Conservation (phyloP, 345 rosid genomes). For the Syzygium oleosum region DNA sequence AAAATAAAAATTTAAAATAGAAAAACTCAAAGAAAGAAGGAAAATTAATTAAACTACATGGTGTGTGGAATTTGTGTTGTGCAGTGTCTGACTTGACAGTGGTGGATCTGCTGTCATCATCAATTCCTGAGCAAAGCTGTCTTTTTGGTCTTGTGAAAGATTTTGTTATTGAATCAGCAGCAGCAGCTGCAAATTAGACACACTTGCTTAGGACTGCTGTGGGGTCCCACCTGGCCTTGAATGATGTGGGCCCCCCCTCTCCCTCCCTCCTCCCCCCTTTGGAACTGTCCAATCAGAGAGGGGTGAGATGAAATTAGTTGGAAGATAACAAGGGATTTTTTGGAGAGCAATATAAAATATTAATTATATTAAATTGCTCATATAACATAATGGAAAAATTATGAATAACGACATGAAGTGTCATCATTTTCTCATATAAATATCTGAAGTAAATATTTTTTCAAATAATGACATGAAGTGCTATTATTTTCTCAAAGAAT, state of each 20-base stretch:
- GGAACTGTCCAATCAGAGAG: neutral
- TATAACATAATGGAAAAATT: neutral
- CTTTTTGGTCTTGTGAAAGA: too few relatives aligned
- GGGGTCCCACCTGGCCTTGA: neutral
- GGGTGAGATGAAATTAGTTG: neutral
- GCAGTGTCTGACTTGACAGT: neutral
- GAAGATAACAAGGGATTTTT: neutral
- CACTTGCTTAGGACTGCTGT: neutral
- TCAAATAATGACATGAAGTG: too few relatives aligned
- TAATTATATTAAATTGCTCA: neutral
- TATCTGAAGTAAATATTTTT: too few relatives aligned
- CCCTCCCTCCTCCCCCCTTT: rapidly evolving
- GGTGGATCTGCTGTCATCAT: conserved; percentile 5
- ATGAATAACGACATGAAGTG: too few relatives aligned
- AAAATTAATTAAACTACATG: neutral
- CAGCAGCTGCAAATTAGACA: neutral
- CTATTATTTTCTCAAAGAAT: too few relatives aligned
- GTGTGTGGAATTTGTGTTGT: neutral
- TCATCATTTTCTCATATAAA: too few relatives aligned
- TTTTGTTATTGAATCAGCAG: too few relatives aligned
- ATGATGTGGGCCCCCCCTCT: neutral
- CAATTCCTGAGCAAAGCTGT: neutral
- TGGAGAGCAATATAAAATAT: too few relatives aligned
- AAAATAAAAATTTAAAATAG: neutral
- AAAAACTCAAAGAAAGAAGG: neutral